Conservation (phyloP, 345 rosid genomes). For the Carallia brachiata region DNA sequence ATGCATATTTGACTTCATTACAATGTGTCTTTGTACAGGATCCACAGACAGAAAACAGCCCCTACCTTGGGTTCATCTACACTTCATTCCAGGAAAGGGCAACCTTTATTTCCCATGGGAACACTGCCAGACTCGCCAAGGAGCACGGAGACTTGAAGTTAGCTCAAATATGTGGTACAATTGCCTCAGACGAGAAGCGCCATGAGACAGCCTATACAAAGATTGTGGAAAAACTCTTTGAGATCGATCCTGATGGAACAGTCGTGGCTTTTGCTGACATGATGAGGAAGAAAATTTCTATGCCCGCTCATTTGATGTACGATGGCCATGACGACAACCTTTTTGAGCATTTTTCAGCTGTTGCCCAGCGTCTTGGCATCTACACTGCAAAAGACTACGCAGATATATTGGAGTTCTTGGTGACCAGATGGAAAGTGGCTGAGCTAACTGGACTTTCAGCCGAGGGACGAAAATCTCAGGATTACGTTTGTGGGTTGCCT, state of each 20-base stretch:
- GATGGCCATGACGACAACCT: slow-evolving; percentile 35
- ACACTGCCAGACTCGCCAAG: slow-evolving; percentile 38
- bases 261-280: slow-evolving; percentile 34
- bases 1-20: background rate
- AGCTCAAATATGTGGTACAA: slow-evolving; percentile 39
- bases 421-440: slow-evolving; percentile 31
- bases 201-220: slow-evolving; percentile 36
- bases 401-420: slow-evolving; percentile 33
- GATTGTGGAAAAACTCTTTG: slow-evolving; percentile 37
- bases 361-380: slow-evolving; percentile 31
- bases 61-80: slow-evolving; percentile 38
- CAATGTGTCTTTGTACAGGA: slow-evolving; percentile 20
- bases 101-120: slow-evolving; percentile 43
- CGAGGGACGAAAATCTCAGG: slow-evolving; percentile 29
- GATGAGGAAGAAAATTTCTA: slow-evolving; percentile 38
- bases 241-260: slow-evolving; percentile 39
- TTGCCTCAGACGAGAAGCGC: slow-evolving; percentile 40
- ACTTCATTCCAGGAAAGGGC: slow-evolving; percentile 46
- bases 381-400: slow-evolving; percentile 35
- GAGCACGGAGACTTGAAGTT: slow-evolving; percentile 32
- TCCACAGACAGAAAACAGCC: slow-evolving; percentile 24
- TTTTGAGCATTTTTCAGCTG: slow-evolving; percentile 31
- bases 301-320: slow-evolving; percentile 37
- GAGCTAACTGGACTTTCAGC: slow-evolving; percentile 28
- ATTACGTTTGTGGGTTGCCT: slow-evolving; percentile 34